phyloP scores from a whole-genome alignment of 495 filamentous ascomycete genomes.

The Hamigera avellanea region DNA sequence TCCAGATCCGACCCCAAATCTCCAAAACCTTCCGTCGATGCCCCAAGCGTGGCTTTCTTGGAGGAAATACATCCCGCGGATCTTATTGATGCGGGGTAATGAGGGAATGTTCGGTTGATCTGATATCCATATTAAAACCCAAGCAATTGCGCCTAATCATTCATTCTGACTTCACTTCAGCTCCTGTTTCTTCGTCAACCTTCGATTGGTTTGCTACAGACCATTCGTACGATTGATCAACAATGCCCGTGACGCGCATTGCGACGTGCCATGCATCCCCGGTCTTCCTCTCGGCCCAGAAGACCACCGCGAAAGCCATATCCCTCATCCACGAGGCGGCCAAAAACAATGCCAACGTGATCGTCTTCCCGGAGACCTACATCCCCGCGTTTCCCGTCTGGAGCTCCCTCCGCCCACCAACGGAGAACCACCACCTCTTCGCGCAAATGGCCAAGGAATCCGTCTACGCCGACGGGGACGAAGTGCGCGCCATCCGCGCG shows the following conservation, averaged over 20 bases:
- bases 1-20: too few species aligned
- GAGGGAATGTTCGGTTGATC: too few species aligned
- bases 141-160: too few species aligned
- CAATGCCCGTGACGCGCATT: conserved; percentile 6
- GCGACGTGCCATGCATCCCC: conserved; percentile 33
- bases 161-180: too few species aligned
- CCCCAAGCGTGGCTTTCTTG: too few species aligned
- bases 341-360: conserved; percentile 25
- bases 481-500: conserved; percentile 14
- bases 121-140: too few species aligned
- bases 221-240: too few species aligned
- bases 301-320: conserved; percentile 25
- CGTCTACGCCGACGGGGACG: conserved; percentile 22
- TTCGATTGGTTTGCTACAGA: too few species aligned
- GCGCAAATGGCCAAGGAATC: conserved; percentile 12
- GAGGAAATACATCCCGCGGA: too few species aligned
- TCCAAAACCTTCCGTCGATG: too few species aligned
- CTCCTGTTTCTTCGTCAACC: too few species aligned
- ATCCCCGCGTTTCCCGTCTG: conserved; percentile 26
- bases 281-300: conserved; percentile 25
- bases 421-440: conserved; percentile 22
- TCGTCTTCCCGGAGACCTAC: conserved; percentile 37
- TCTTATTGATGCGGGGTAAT: too few species aligned
- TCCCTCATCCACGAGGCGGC: conserved; percentile 29
- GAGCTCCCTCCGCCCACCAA: conserved; percentile 18